These are phyloP conservation scores for Leccinellum albellum DNA, from an alignment of 768 basidiomycete species.

Conservation along the genomic window DNA sequence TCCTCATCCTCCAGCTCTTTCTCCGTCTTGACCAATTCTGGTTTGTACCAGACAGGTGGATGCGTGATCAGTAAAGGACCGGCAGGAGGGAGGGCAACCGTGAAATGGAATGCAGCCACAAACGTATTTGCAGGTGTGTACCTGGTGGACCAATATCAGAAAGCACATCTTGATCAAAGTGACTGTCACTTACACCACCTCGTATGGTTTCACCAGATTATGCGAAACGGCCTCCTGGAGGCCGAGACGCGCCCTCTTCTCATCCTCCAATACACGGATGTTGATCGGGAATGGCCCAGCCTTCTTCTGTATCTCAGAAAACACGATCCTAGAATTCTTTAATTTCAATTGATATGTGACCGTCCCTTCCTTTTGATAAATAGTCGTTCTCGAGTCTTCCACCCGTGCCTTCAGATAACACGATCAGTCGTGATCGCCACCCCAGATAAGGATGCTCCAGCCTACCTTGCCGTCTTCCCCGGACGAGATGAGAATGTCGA, in stretches of 20 bases:
- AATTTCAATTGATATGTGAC: constrained; percentile 96
- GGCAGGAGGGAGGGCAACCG: constrained; percentile 85
- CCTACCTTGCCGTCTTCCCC: constrained; percentile 86
- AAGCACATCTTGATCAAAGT: neutral
- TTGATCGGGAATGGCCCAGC: constrained; percentile 98
- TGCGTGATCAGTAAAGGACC: constrained; percentile 87
- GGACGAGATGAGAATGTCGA: constrained; percentile 87
- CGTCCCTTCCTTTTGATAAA: constrained; percentile 84
- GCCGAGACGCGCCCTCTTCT: constrained; percentile 93
- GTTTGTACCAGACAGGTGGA: constrained; percentile 89
- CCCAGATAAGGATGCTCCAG: neutral
- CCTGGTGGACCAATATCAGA: constrained; percentile 33
- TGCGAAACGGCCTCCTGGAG: constrained; percentile 96
- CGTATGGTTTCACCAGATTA: constrained; percentile 89
- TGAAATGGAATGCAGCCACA: constrained; percentile 97
- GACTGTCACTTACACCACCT: constrained; percentile 69
- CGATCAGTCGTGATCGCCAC: neutral
- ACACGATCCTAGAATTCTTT: constrained; percentile 95
- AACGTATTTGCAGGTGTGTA: constrained; percentile 80
- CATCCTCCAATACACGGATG: constrained; percentile 88
- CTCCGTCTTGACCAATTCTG: constrained; percentile 84
- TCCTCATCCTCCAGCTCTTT: constrained; percentile 88
- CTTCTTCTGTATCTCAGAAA: constrained; percentile 97
- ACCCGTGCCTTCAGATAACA: constrained; percentile 66
- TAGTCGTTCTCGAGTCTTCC: constrained; percentile 86